Evolutionary conservation across 805 yeast genomes (phyloP), one percentile per base, ranked within the genome.

Genomic region (Kodamaea sagamina): DNA sequence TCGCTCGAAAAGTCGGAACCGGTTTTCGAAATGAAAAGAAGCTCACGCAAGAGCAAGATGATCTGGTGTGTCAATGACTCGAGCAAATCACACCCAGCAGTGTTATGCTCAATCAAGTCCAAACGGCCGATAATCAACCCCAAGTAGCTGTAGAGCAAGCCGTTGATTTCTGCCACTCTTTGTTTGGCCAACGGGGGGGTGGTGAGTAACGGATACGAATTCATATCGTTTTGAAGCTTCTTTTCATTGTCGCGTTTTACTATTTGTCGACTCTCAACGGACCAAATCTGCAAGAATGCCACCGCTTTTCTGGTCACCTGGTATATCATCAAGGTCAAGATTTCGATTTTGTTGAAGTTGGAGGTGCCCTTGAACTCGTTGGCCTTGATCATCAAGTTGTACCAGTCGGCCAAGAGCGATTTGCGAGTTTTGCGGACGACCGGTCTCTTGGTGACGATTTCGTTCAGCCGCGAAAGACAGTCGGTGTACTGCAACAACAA

Each of bases 351-450:
- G 26, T 72, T 68, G 18, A 68, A 65, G 41, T 75, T 78, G 19
- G 80, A 69, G 0, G 89, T 82, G 34, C 84, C 81, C 55, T 82
- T 79, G 54, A 78, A 84, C 29, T 84, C 86, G 49, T 83, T 85
- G 1, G 92, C 90, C 54, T 83, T 84, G 28, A 80, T 74, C 81
- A 85, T 82, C 31, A 86, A 67, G 41, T 80, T 81, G 49, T 86
- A 85, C 95, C 95, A 86, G 57, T 84, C 90, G 2, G 90, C 84
- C 24, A 86, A 71, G 43, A 86, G 62, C 28, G 80, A 72, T 59
- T 86, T 86, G 50, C 95, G 73, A 41, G 81, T 71, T 49, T 75
- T 79, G 43, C 87, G 68, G 11, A 86, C 78, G 3, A 75, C 59
- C 1, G 87, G 82, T 39, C 78, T 74, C 47, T 75, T 73, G 48